Conservation (phyloP, 371 early-diverging fungal species). For the Mycotypha africana region DNA sequence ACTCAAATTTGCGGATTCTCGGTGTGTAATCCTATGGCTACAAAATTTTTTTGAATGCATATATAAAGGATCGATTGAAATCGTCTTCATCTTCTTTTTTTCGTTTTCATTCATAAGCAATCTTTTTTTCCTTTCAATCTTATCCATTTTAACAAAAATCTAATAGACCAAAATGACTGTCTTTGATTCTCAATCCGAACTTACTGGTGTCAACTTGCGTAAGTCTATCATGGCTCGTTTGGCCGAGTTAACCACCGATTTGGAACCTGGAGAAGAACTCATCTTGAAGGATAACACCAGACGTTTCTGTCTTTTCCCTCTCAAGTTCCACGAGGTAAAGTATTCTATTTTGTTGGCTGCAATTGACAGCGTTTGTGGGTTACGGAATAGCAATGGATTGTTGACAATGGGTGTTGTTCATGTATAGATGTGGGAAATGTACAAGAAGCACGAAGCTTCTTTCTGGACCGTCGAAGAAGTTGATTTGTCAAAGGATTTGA, state of each 20-base stretch:
- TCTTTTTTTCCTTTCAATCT: background rate
- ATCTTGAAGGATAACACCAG: constrained; percentile 57
- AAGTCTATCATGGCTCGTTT: constrained; percentile 10
- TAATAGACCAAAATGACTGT: constrained; percentile 16
- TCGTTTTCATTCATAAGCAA: too few species aligned
- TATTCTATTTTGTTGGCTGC: too few species aligned
- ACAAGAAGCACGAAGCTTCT: constrained; percentile 98
- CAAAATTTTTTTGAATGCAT: too few species aligned
- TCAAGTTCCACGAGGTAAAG: constrained; percentile 15
- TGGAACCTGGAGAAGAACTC: constrained; percentile 17
- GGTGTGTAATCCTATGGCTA: too few species aligned
- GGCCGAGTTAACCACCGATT: constrained; percentile 7
- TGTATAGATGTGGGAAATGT: constrained; percentile 97
- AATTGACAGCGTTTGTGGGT: too few species aligned
- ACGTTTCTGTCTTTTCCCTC: constrained; percentile 79
- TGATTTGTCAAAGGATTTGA: constrained; percentile 91
- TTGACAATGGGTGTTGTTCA: too few species aligned
- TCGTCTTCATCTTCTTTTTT: background rate
- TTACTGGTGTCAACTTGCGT: constrained; percentile 8
- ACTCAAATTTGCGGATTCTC: too few species aligned
- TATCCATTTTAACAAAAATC: background rate
- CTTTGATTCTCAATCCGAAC: constrained; percentile 14
- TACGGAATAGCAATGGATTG: too few species aligned
- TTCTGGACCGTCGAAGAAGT: constrained; percentile 99
- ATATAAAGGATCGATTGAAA: too few species aligned